phyloP scores from a whole-genome alignment of 2,329 filamentous ascomycete species.

The Paramyrothecium roridum region DNA sequence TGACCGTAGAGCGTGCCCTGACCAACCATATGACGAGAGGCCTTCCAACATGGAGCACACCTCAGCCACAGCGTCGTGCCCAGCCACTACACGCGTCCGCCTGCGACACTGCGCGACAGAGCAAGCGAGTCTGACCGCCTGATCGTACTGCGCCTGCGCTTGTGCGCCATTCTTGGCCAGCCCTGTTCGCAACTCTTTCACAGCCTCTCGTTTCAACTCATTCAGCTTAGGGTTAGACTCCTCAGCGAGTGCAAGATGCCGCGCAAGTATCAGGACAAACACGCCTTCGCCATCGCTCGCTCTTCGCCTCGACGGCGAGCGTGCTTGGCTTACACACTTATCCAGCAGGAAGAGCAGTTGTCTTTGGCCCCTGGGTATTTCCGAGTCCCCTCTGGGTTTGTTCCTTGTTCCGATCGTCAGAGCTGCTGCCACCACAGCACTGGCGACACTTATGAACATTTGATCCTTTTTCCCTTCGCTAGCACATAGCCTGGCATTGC shows the following conservation, averaged over 20 bases:
- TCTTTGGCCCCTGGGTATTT: neutral
- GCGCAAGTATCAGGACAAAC: constrained; percentile 20
- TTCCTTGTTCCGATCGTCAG: constrained; percentile 13
- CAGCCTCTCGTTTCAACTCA: constrained; percentile 10
- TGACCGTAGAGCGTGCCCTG: constrained; percentile 34
- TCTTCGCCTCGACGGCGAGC: neutral
- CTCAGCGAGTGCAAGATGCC: constrained; percentile 18
- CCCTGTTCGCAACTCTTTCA: constrained; percentile 16
- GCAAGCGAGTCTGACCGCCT: constrained; percentile 36
- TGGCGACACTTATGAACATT: constrained; percentile 23
- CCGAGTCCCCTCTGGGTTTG: neutral
- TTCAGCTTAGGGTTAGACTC: constrained; percentile 8
- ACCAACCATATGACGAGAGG: constrained; percentile 25
- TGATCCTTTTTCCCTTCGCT: constrained; percentile 14
- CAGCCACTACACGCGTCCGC: constrained; percentile 33
- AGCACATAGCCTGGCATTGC: constrained; percentile 1
- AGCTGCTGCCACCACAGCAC: constrained; percentile 23
- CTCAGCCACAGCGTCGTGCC: constrained; percentile 31
- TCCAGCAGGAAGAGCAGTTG: neutral
- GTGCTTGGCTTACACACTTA: neutral
- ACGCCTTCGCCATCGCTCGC: constrained; percentile 9
- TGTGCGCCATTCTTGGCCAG: constrained; percentile 8
- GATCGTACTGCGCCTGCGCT: constrained; percentile 17
- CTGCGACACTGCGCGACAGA: constrained; percentile 45
- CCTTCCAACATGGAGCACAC: constrained; percentile 38